Evolutionary conservation across 169 alveolate genomes (phyloP).

Genomic region (Cryptosporidium meleagridis): DNA sequence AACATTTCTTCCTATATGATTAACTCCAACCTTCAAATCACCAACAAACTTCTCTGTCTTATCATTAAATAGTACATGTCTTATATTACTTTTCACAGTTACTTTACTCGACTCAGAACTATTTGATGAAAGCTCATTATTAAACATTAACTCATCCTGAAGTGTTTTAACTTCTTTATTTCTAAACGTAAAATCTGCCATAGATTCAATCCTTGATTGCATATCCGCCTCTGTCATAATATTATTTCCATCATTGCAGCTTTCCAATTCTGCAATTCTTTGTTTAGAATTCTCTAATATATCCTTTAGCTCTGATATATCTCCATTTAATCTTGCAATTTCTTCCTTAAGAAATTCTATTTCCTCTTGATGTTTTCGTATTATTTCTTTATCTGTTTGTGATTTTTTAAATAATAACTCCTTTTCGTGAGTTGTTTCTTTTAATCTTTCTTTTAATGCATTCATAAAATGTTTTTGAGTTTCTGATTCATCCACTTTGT

Average conservation of each 20-base stretch:
- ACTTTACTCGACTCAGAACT: slow-evolving; percentile 1
- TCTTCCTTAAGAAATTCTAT: slow-evolving; percentile 19
- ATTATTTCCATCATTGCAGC: slow-evolving; percentile 22
- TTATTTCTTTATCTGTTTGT: slow-evolving; percentile 24
- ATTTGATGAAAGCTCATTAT: not conserved
- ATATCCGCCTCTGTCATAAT: slow-evolving; percentile 42
- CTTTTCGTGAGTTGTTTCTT: slow-evolving; percentile 47
- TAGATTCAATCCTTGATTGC: slow-evolving; percentile 54
- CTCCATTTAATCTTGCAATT: slow-evolving; percentile 4
- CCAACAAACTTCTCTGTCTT: slow-evolving; percentile 31
- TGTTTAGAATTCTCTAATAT: slow-evolving; percentile 37
- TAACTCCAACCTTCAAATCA: not conserved
- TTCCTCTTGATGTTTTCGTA: slow-evolving; percentile 18
- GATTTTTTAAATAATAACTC: slow-evolving; percentile 10
- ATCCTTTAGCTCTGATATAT: slow-evolving; percentile 29
- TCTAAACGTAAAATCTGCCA: slow-evolving; percentile 22
- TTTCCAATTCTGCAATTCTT: slow-evolving; percentile 32
- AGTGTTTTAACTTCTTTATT: slow-evolving; percentile 36
- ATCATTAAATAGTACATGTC: slow-evolving; percentile 67
- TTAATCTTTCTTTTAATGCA: slow-evolving; percentile 56
- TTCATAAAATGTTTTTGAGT: slow-evolving; percentile 71
- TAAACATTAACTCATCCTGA: slow-evolving; percentile 46
- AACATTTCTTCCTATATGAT: not conserved
- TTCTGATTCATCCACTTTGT: slow-evolving; percentile 68
- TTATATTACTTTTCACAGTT: slow-evolving; percentile 9